These are phyloP conservation scores for Mycena rebaudengoi DNA, from an alignment of 768 basidiomycete species.

Conservation along the genomic window DNA sequence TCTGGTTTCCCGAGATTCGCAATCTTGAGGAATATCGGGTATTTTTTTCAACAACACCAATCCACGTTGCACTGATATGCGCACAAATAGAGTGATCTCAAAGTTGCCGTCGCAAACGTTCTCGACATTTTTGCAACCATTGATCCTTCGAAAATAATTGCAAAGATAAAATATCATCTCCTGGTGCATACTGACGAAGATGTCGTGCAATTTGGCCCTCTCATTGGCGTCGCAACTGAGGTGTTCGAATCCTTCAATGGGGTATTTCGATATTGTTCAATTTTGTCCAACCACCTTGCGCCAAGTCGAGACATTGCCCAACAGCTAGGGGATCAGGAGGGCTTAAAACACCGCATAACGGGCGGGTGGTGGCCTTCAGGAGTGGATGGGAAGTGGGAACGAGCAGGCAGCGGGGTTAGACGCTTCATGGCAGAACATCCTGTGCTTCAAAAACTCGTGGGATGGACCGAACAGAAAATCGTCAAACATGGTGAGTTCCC, in stretches of 20 bases:
- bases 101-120: background rate
- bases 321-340: slow-evolving; percentile 9
- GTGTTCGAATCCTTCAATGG: slow-evolving; percentile 1
- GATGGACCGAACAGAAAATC: background rate
- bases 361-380: background rate
- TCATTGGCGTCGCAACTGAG: background rate
- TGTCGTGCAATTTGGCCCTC: background rate
- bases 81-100: no score
- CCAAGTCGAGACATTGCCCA: slow-evolving; percentile 9
- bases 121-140: slow-evolving; percentile 1
- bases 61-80: no score
- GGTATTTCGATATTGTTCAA: background rate
- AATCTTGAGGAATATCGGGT: no score
- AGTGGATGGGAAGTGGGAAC: background rate
- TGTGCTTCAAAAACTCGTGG: background rate
- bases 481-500: background rate
- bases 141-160: background rate
- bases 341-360: slow-evolving; percentile 1
- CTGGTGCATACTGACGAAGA: background rate
- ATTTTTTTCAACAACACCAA: no score
- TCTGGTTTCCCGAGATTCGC: no score
- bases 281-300: background rate
- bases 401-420: background rate
- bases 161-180: background rate
- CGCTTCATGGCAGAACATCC: background rate